Evolutionary conservation across 2,329 filamentous ascomycete genomes (phyloP).

Genomic region (Colletotrichum tropicicola): DNA sequence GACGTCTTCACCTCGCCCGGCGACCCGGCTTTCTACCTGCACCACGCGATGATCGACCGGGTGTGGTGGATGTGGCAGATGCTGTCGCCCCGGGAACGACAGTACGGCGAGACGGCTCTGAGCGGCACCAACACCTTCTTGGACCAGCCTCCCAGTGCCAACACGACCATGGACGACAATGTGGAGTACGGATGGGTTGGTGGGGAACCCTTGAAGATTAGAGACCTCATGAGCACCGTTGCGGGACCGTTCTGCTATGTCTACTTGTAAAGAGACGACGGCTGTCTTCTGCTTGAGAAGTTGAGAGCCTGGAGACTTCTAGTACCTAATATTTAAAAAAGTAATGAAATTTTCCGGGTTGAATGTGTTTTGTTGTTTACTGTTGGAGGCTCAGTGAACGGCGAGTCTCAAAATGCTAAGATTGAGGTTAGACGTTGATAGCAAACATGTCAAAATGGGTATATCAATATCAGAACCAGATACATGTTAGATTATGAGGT

Average conservation of each 20-base stretch:
- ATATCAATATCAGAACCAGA: too few species aligned
- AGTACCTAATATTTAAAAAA: too few species aligned
- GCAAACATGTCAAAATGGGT: too few species aligned
- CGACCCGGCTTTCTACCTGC: slow-evolving; percentile 45
- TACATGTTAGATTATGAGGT: too few species aligned
- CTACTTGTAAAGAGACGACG: slow-evolving; percentile 26
- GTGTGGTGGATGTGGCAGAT: slow-evolving; percentile 35
- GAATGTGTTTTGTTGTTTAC: too few species aligned
- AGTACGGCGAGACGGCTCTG: slow-evolving; percentile 35
- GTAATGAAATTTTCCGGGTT: too few species aligned
- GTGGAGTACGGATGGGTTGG: slow-evolving; percentile 29
- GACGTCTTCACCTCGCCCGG: slow-evolving; percentile 50
- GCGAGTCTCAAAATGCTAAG: too few species aligned
- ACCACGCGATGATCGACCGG: slow-evolving; percentile 40
- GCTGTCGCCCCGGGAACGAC: slow-evolving; percentile 33
- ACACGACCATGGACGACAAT: slow-evolving; percentile 26
- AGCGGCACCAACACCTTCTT: slow-evolving; percentile 17
- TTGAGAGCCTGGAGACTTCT: too few species aligned
- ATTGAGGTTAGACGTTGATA: too few species aligned
- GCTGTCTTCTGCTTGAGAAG: background rate
- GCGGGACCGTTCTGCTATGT: slow-evolving; percentile 40
- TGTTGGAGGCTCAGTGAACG: too few species aligned
- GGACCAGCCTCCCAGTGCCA: slow-evolving; percentile 13
- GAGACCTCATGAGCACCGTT: slow-evolving; percentile 37
- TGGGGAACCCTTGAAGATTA: slow-evolving; percentile 32